Conservation (phyloP, 176 grass and related monocot genomes). For the Alloteropsis semialata region DNA sequence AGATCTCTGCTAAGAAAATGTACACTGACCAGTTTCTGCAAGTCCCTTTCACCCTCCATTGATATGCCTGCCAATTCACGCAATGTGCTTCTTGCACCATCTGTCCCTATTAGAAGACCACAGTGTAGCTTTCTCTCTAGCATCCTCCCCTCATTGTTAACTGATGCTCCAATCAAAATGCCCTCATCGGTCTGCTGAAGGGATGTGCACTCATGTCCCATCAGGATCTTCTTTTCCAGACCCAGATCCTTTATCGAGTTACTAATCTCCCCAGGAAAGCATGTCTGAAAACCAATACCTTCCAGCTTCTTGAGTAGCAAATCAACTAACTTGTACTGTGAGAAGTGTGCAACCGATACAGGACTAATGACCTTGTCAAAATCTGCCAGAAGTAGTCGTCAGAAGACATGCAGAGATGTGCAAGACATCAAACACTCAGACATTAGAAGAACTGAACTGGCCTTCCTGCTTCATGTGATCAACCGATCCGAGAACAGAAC, state of each 20-base stretch:
- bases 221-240: conserved; percentile 72
- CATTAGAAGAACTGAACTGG: conserved; percentile 33
- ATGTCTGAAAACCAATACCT: conserved; percentile 56
- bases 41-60: conserved; percentile 77
- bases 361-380: conserved; percentile 72
- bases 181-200: conserved; percentile 53
- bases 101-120: conserved; percentile 71
- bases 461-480: conserved; percentile 98
- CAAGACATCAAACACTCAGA: neutral
- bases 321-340: conserved; percentile 81
- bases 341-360: conserved; percentile 82
- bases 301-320: conserved; percentile 80
- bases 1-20: conserved; percentile 90
- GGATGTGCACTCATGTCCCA: conserved; percentile 79
- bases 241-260: conserved; percentile 18
- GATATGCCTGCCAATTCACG: conserved; percentile 68
- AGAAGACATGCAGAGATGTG: neutral
- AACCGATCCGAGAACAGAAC: conserved; percentile 77
- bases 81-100: conserved; percentile 74
- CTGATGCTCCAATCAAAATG: conserved; percentile 48
- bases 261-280: conserved; percentile 34
- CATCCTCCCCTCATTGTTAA: conserved; percentile 44
- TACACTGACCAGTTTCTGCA: conserved; percentile 86
- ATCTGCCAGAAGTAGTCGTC: conserved; percentile 54
- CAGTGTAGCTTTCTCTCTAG: conserved; percentile 65